Evolutionary conservation across 2,329 filamentous ascomycete species (phyloP).

Genomic region (Colletotrichum lentis): DNA sequence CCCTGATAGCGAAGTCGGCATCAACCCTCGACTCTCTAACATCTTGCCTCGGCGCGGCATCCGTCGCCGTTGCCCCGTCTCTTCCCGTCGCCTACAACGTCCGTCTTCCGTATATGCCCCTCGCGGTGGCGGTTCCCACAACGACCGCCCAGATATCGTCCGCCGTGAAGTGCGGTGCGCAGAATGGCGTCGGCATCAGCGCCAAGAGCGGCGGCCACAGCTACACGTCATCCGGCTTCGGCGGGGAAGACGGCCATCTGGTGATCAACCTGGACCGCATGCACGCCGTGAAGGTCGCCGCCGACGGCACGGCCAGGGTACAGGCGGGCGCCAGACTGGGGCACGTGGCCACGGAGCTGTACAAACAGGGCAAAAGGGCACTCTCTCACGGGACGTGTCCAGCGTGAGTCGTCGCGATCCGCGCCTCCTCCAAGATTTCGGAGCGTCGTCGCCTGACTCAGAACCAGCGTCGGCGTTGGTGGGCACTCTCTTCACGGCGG

Average conservation of each 20-base stretch:
- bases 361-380: conserved; percentile 50
- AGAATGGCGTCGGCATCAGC: conserved; percentile 54
- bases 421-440: no score
- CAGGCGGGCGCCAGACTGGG: conserved; percentile 61
- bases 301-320: conserved; percentile 51
- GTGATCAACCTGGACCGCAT: conserved; percentile 58
- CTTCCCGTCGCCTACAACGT: conserved; percentile 44
- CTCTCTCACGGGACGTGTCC: conserved; percentile 62
- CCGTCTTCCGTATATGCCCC: conserved; percentile 50
- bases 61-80: conserved; percentile 40
- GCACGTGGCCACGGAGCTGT: conserved; percentile 53
- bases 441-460: rapidly evolving
- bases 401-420: conserved; percentile 48
- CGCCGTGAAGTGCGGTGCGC: conserved; percentile 55
- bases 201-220: conserved; percentile 62
- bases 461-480: conserved; percentile 49
- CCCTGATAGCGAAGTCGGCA: not conserved
- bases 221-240: conserved; percentile 58
- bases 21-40: not conserved
- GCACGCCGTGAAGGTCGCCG: conserved; percentile 53
- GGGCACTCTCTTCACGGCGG: conserved; percentile 57
- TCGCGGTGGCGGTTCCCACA: conserved; percentile 54
- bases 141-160: conserved; percentile 55
- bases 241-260: conserved; percentile 58
- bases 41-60: conserved; percentile 41